Conservation (phyloP, 306 rosid genomes). For the Lupinus albus region DNA sequence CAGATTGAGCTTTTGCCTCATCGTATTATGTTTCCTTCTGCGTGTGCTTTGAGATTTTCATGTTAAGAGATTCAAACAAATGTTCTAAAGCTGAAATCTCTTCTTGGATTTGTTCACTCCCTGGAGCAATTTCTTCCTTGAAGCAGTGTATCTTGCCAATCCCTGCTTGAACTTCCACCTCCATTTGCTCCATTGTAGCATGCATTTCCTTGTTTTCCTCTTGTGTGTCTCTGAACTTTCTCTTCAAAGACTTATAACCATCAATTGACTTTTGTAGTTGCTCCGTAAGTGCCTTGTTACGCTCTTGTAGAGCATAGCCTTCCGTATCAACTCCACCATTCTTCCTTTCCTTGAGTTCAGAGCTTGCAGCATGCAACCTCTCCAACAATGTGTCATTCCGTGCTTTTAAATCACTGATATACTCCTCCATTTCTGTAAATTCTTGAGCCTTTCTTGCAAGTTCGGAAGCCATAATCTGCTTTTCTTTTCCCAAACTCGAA, state of each 20-base stretch:
- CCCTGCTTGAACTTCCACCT: constrained; percentile 60
- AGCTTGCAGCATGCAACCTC: constrained; percentile 57
- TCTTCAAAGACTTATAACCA: constrained; percentile 62
- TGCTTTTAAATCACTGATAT: constrained; percentile 62
- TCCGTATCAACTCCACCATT: constrained; percentile 47
- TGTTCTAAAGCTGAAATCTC: constrained; percentile 62
- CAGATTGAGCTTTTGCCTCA: constrained; percentile 28
- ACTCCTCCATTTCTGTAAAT: constrained; percentile 69
- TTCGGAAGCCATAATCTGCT: constrained; percentile 87
- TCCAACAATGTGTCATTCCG: constrained; percentile 73
- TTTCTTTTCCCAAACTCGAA: constrained; percentile 90
- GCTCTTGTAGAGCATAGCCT: constrained; percentile 62
- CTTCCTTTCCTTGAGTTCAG: constrained; percentile 56
- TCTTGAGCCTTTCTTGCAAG: constrained; percentile 83
- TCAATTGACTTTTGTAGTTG: constrained; percentile 75
- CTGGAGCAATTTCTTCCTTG: constrained; percentile 45
- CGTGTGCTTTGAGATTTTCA: constrained; percentile 52
- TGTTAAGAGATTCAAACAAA: constrained; percentile 50
- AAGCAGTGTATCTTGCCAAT: constrained; percentile 50
- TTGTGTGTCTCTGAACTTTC: constrained; percentile 54
- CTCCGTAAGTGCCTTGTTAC: constrained; percentile 67
- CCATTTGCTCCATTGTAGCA: constrained; percentile 60
- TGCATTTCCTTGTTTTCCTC: constrained; percentile 55
- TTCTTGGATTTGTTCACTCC: constrained; percentile 35
- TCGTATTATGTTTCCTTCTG: constrained; percentile 39